Evolutionary conservation across 495 filamentous ascomycete genomes (phyloP).

Genomic region (Amorphotheca resinae): DNA sequence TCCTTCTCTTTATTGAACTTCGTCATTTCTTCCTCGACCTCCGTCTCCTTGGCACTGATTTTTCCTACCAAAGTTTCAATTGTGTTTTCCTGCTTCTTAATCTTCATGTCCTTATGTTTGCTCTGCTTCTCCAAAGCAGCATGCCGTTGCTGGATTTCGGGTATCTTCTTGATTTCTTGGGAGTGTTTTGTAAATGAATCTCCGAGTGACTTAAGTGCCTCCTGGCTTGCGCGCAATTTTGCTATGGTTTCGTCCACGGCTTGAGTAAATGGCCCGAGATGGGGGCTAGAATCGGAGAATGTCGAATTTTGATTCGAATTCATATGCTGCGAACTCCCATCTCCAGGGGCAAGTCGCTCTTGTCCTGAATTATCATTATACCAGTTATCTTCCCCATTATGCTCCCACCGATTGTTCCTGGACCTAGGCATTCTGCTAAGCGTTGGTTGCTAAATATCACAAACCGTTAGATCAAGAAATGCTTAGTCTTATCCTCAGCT

Average conservation of each 20-base stretch:
- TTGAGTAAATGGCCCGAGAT: slow-evolving; percentile 6
- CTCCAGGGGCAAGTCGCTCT: too few relatives aligned
- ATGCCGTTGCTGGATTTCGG: slow-evolving; percentile 2
- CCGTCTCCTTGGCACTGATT: neutral
- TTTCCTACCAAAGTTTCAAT: slow-evolving; percentile 6
- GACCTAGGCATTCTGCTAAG: too few relatives aligned
- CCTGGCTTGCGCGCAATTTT: slow-evolving; percentile 3
- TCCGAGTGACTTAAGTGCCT: slow-evolving; percentile 5
- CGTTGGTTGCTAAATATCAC: too few relatives aligned
- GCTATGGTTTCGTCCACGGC: neutral
- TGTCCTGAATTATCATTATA: too few relatives aligned
- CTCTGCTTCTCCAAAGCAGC: slow-evolving; percentile 4
- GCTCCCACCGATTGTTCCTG: too few relatives aligned
- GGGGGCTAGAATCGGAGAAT: neutral
- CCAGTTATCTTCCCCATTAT: too few relatives aligned
- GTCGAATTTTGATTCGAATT: too few relatives aligned
- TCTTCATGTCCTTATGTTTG: slow-evolving; percentile 7
- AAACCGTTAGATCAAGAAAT: too few relatives aligned
- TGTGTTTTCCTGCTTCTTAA: slow-evolving; percentile 4
- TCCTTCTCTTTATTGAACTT: slow-evolving; percentile 1
- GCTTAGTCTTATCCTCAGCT: too few relatives aligned
- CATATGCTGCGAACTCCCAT: too few relatives aligned
- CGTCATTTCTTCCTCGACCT: slow-evolving; percentile 1
- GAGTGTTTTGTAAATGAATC: slow-evolving; percentile 3
- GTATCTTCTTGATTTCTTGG: slow-evolving; percentile 2